Evolutionary conservation across 345 rosid genomes (phyloP).

Genomic region (Ricinus communis): DNA sequence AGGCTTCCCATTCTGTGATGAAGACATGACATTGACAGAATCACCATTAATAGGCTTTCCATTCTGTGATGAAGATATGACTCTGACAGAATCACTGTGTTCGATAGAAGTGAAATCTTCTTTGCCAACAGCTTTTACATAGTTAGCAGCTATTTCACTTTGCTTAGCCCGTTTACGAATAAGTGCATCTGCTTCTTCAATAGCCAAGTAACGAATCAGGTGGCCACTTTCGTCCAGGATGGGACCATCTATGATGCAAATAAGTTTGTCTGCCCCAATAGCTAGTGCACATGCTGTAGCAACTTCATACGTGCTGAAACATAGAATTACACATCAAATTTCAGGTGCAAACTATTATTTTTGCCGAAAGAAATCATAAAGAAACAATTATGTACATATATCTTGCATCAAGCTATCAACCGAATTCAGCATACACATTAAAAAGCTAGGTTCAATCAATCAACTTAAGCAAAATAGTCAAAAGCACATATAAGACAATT

Average conservation of each 20-base stretch:
- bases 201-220: conserved; percentile 82
- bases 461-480: not conserved
- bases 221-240: conserved; percentile 77
- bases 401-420: not conserved
- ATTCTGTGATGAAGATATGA: conserved; percentile 35
- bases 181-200: conserved; percentile 84
- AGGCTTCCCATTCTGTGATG: conserved; percentile 44
- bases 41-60: conserved; percentile 45
- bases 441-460: not conserved
- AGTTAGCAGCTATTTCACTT: conserved; percentile 89
- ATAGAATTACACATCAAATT: conserved; percentile 3
- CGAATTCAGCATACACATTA: not conserved
- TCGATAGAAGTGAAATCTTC: conserved; percentile 40
- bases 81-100: conserved; percentile 48
- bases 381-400: not conserved
- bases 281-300: conserved; percentile 99
- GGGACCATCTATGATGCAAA: conserved; percentile 89
- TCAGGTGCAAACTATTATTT: not conserved
- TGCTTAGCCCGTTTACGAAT: conserved; percentile 80
- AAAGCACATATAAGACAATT: not conserved
- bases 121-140: conserved; percentile 78
- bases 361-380: not conserved
- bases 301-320: conserved; percentile 90
- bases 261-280: conserved; percentile 93
- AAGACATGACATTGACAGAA: conserved; percentile 40